phyloP scores from a whole-genome alignment of 2,329 filamentous ascomycete species.

The Neurospora sp. region DNA sequence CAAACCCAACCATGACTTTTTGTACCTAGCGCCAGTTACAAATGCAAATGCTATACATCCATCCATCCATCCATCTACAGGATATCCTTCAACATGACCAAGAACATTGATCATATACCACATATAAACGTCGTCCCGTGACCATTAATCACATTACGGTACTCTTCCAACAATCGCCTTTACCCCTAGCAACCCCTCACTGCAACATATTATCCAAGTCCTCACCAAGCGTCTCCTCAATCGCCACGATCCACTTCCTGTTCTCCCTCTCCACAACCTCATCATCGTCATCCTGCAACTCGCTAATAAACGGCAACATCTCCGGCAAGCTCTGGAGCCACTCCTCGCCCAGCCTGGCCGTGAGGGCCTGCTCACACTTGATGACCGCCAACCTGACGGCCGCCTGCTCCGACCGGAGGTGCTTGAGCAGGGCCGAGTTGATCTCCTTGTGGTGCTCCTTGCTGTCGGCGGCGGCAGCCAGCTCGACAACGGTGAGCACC shows the following conservation, averaged over 20 bases:
- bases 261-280: conserved; percentile 87
- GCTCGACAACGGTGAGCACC: conserved; percentile 66
- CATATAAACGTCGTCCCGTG: background rate
- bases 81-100: background rate
- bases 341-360: conserved; percentile 76
- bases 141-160: background rate
- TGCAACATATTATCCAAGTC: conserved; percentile 87
- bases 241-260: conserved; percentile 78
- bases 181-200: conserved; percentile 30
- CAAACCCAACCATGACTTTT: background rate
- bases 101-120: background rate
- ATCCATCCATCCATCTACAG: background rate
- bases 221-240: conserved; percentile 84
- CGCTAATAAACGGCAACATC: conserved; percentile 93
- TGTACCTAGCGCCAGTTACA: background rate
- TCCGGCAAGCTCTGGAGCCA: conserved; percentile 87
- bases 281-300: conserved; percentile 93
- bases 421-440: conserved; percentile 67
- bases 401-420: conserved; percentile 63
- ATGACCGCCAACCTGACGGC: conserved; percentile 73
- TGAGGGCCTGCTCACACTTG: conserved; percentile 70
- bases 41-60: background rate
- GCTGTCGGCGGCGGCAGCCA: conserved; percentile 73
- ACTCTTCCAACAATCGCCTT: background rate
- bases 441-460: conserved; percentile 86